These are phyloP conservation scores for Aschersonia sp. DNA, from an alignment of 2,329 filamentous ascomycete genomes.

Conservation along the genomic window DNA sequence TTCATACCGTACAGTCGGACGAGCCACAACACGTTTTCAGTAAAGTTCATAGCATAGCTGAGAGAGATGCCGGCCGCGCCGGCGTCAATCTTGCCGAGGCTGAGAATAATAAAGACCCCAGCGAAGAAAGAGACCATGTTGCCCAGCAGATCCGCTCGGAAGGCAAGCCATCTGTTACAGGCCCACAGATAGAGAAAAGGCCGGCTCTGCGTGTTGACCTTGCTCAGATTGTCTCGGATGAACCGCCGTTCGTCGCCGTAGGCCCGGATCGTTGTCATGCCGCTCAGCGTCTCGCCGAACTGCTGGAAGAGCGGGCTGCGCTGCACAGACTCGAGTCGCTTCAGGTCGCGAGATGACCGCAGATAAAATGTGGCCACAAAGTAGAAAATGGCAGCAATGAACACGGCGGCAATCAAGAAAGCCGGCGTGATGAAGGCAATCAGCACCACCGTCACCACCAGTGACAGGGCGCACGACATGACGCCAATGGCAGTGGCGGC, in stretches of 20 bases:
- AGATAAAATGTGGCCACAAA: conserved; percentile 80
- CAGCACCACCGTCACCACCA: conserved; percentile 73
- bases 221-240: conserved; percentile 74
- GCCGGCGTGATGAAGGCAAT: conserved; percentile 82
- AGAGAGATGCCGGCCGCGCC: conserved; percentile 87
- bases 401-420: conserved; percentile 73
- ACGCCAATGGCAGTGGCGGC: conserved; percentile 76
- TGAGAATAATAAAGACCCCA: conserved; percentile 77
- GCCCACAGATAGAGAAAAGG: conserved; percentile 97
- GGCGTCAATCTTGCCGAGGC: conserved; percentile 69
- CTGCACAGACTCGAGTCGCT: conserved; percentile 86
- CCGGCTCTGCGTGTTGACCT: conserved; percentile 80
- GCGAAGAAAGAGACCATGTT: conserved; percentile 89
- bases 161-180: conserved; percentile 89
- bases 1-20: conserved; percentile 88
- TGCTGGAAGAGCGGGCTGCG: conserved; percentile 94
- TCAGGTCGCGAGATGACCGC: conserved; percentile 83
- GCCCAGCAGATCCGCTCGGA: conserved; percentile 80
- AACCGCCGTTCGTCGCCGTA: conserved; percentile 92
- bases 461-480: conserved; percentile 46
- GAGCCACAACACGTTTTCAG: conserved; percentile 92
- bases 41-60: conserved; percentile 92
- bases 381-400: conserved; percentile 75
- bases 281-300: conserved; percentile 87
- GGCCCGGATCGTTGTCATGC: conserved; percentile 91